Base-by-base conservation (phyloP, 164 flowering plant species). In the Cinnamomum chago region DNA sequence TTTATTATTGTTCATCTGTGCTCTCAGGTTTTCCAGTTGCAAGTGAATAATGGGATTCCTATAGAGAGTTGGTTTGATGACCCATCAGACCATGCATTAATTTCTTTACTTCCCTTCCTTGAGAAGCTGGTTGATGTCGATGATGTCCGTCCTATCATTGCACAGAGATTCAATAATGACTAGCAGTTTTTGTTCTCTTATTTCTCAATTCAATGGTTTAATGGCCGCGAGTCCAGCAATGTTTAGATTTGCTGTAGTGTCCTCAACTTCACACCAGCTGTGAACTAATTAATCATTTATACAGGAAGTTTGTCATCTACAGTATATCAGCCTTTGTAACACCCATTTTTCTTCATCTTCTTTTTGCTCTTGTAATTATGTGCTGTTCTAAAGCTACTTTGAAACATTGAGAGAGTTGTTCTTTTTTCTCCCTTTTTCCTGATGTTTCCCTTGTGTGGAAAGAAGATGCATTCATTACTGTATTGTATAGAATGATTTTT, bases 81-180 rank as follows among this genome's bases (percentile, higher is more conserved):
- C 78, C 91, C 88, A 51, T 85, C 92, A 62, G 97, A 92, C 76
- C 27, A 76, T 82, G 92, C 87, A 23, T 79, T 93, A 50, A 76
- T 91, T 70, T 81, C 88, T 10, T 79, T 93, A 66, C 88, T 93
- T 79, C 92, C 93, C 58, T 91, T 93, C 82, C 67, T 93, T 65
- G 94, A 91, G 86, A 86, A 83, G 17, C 85, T 91, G 76, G 91
- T 78, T 77, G 88, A 86, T 73, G 93, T 87, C 72, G 93, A 93
- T 78, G 98, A 93, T 85, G 98, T 93, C 55, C 97, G 99, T 9
- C 98, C 99, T 25, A 83, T 93, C 79, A 95, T 95, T 82, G 96
- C 96, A 70, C 81, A 83, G 82, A 90, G 76, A 86, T 95, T 92
- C 75, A 90, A 88, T 87, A 85, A 87, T 90, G 94, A 90, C 81